Base-by-base conservation (phyloP, 2,329 filamentous ascomycete genomes). In the Cladosporium halotolerans region DNA sequence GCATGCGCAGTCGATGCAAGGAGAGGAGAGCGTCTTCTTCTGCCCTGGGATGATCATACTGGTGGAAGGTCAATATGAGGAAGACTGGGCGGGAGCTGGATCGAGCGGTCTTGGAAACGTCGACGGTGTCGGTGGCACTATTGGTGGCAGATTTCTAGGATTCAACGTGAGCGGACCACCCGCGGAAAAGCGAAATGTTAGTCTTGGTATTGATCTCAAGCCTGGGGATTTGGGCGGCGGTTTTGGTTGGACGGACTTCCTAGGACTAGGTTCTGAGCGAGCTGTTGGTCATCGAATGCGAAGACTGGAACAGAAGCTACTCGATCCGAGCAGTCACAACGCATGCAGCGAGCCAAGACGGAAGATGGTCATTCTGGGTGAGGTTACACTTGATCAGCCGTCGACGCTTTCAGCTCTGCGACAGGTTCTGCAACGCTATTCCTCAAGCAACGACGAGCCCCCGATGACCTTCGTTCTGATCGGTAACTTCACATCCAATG, bases 211-310 rank as follows among this genome's bases (percentile, higher is more conserved):
- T 46, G 62, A 64, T 53, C 48, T 66, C 5, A 58, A 58, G 19
- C 54, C 58, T 4, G 76, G 81, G 57, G 83, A 81, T 38, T 82
- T 87, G 40, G 86, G 85, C 28, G 88, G 88, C 54, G 89, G 88
- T 1, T 96, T 97, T 66, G 93, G 93, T 41, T 99, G 93, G 91
- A 90, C 96, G 50, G 93, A 97, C 69, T 99, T 97, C 66, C 76
- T 97, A 1, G 93, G 92, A 5, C 81, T 93, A 1, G 92, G 92
- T 34, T 95, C 89, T 63, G 89, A 96, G 68, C 85, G 90, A 43
- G 90, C 89, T 6, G 82, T 86, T 1, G 91, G 92, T 0, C 70
- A 80, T 1, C 85, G 86, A 54, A 96, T 97, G 92, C 83, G 88
- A 52, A 83, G 81, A 55, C 77, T 96, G 1, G 87, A 95, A 66